Conservation (phyloP, 352 stramenopile species). For the Globisporangium cederbergense region DNA sequence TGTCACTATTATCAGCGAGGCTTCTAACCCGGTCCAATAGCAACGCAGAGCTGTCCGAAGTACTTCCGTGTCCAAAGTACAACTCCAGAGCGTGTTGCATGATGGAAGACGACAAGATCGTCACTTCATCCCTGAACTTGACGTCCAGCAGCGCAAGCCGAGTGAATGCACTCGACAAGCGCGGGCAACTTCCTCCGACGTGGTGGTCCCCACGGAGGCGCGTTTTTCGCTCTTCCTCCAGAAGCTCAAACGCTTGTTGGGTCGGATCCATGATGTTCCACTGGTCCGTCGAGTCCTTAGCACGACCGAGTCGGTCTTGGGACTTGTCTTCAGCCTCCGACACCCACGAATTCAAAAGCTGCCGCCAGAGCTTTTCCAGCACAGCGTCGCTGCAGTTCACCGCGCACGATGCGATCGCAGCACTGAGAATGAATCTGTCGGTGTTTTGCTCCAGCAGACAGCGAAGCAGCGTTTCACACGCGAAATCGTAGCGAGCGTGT, state of each 20-base stretch:
- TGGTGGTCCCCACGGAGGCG: conserved; percentile 13
- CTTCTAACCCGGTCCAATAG: conserved; percentile 29
- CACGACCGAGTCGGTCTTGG: background rate
- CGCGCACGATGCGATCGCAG: conserved; percentile 68
- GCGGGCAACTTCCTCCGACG: conserved; percentile 20
- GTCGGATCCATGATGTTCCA: conserved; percentile 40
- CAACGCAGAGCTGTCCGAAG: conserved; percentile 35
- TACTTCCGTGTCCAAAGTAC: conserved; percentile 42
- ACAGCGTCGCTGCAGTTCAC: conserved; percentile 53
- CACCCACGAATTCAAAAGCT: conserved; percentile 30
- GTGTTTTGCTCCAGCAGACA: conserved; percentile 74
- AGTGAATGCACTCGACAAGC: conserved; percentile 39
- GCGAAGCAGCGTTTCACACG: conserved; percentile 65
- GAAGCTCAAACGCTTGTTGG: conserved; percentile 52
- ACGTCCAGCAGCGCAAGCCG: conserved; percentile 36
- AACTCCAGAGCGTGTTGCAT: conserved; percentile 47
- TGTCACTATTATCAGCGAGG: conserved; percentile 17
- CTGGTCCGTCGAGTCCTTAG: conserved; percentile 3
- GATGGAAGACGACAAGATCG: conserved; percentile 30
- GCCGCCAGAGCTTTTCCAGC: conserved; percentile 41
- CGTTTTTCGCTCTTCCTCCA: conserved; percentile 44
- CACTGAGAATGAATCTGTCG: conserved; percentile 69
- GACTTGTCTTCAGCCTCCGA: conserved; percentile 6
- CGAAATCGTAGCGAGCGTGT: conserved; percentile 50
- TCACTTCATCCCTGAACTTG: conserved; percentile 22